Evolutionary conservation across 345 rosid genomes (phyloP).

Genomic region (Populus pruinosa): DNA sequence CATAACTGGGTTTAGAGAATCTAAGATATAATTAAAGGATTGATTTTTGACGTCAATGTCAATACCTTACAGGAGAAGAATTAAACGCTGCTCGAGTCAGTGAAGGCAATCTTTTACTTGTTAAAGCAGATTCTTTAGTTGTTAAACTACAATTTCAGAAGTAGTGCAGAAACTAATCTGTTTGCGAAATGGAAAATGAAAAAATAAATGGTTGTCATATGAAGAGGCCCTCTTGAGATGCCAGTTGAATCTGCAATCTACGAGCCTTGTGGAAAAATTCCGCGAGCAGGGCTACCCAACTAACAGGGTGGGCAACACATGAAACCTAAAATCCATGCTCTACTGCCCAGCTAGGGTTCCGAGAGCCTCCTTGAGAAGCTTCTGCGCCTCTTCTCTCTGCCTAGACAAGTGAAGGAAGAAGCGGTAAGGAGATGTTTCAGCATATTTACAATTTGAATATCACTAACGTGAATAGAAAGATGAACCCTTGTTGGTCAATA

Average conservation of each 20-base stretch:
- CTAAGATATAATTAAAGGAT: not conserved
- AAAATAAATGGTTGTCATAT: not conserved
- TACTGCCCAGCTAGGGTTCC: constrained; percentile 59
- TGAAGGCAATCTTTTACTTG: not conserved
- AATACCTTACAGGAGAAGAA: not conserved
- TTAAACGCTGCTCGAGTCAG: not conserved
- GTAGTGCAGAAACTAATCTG: not conserved
- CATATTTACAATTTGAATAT: not conserved
- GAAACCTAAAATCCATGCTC: not conserved
- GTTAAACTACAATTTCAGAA: not conserved
- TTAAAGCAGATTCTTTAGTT: not conserved
- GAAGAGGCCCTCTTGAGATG: not conserved
- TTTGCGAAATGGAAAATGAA: not conserved
- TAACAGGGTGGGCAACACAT: not conserved
- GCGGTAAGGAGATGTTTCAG: not conserved
- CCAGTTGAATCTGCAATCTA: not conserved
- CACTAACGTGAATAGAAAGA: not conserved
- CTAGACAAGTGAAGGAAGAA: constrained; percentile 33
- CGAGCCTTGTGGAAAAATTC: too few species aligned
- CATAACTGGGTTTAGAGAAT: not conserved
- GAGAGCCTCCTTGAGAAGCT: constrained; percentile 70
- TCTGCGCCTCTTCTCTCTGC: constrained; percentile 80
- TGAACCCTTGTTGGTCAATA: not conserved
- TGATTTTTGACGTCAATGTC: not conserved
- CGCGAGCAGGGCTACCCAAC: not conserved